Evolutionary conservation across 352 stramenopile genomes (phyloP).

Genomic region (Globisporangium middletonii): DNA sequence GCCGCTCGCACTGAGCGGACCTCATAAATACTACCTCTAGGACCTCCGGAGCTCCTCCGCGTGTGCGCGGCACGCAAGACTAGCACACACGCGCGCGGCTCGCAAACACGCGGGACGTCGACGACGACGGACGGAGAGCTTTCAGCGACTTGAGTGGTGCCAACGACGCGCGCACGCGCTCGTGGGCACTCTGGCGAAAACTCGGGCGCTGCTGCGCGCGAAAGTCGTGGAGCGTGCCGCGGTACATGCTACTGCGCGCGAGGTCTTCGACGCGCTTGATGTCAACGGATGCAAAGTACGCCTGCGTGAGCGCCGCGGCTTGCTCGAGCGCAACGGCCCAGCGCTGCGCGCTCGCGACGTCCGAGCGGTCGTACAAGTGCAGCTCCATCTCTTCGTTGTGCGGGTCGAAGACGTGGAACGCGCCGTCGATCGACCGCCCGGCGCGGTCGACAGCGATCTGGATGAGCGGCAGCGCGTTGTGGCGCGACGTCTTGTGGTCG

Average conservation of each 20-base stretch:
- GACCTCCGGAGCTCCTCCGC: neutral
- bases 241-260: slow-evolving; percentile 57
- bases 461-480: slow-evolving; percentile 22
- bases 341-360: slow-evolving; percentile 16
- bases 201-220: slow-evolving; percentile 18
- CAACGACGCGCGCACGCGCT: slow-evolving; percentile 8
- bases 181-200: slow-evolving; percentile 27
- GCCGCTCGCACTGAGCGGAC: too few relatives aligned
- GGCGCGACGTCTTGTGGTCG: slow-evolving; percentile 13
- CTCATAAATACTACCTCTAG: neutral
- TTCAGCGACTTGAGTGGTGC: slow-evolving; percentile 20
- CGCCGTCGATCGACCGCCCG: slow-evolving; percentile 16
- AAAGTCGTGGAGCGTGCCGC: slow-evolving; percentile 50
- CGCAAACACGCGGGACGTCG: neutral
- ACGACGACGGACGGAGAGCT: neutral
- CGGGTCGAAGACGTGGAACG: slow-evolving; percentile 30
- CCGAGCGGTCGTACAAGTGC: slow-evolving; percentile 34
- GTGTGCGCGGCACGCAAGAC: too few relatives aligned
- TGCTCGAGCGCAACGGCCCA: slow-evolving; percentile 56
- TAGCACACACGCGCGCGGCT: neutral
- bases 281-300: slow-evolving; percentile 58
- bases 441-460: slow-evolving; percentile 32
- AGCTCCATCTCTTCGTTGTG: slow-evolving; percentile 35
- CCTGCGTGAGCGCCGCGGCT: slow-evolving; percentile 45
- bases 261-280: slow-evolving; percentile 51